Evolutionary conservation across 129 eudicot species (phyloP), one percentile per base, ranked within the genome.

Genomic region (Tagetes erecta): DNA sequence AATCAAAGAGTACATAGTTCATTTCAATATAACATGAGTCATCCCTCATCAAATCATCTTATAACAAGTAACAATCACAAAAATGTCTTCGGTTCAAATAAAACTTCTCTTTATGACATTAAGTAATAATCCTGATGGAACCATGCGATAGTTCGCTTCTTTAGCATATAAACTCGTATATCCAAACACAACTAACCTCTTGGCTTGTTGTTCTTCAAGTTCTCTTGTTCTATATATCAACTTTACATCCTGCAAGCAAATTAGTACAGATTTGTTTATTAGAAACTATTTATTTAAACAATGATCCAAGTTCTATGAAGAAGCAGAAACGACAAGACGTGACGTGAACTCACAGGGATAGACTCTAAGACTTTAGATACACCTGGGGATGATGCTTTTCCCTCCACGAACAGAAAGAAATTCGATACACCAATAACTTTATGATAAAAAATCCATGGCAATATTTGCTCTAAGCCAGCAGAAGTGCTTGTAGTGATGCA

Each of bases 381-480:
- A 50, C 71, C 77, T 8, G 89, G 73, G 34, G 79, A 63, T 38
- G 93, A 89, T 65, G 93, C 93, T 76, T 88, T 88, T 75, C 93
- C 93, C 74, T 88, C 93, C 40, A 88, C 87, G 66, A 88, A 88
- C 30, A 88, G 40, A 75, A 85, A 83, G 71, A 88, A 85, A 40
- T 59, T 80, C 64, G 87, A 46, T 59, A 88, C 83, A 30, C 93
- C 93, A 64, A 80, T 80, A 72, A 89, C 87, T 68, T 86, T 89
- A 73, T 89, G 91, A 75, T 84, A 86, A 37, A 86, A 89, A n/a
- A 86, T 59, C 91, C 91, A 89, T 36, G 96, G 96, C 64, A 89
- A 70, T 75, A 78, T 80, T 77, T 89, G 96, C 71, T 89, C 91
- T 76, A 89, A 82, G 42, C 91, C 91, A 79, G 87, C 96, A 52